phyloP scores from a whole-genome alignment of 1,284 basidiomycete species.

The Volvariella volvacea region DNA sequence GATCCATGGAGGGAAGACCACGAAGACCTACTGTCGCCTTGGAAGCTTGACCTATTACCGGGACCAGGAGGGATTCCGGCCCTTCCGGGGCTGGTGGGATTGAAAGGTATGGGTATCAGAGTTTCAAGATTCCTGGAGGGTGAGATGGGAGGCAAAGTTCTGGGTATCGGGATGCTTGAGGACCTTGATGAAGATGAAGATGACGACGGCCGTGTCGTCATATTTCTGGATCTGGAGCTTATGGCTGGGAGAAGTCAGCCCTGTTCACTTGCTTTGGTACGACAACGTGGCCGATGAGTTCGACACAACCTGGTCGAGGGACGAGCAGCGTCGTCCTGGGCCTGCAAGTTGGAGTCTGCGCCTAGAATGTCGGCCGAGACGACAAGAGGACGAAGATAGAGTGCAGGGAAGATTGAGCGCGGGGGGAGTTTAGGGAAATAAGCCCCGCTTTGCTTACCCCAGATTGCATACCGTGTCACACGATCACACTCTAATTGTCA shows the following conservation, averaged over 20 bases:
- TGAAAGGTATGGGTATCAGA: constrained; percentile 53
- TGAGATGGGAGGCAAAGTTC: constrained; percentile 34
- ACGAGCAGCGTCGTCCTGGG: too few relatives aligned
- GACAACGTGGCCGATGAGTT: too few relatives aligned
- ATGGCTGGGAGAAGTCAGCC: constrained; percentile 9
- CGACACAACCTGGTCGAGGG: too few relatives aligned
- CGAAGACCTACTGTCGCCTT: too few relatives aligned
- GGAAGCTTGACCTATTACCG: too few relatives aligned
- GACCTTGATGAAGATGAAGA: constrained; percentile 45
- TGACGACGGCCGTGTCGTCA: background rate
- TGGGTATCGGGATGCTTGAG: constrained; percentile 56
- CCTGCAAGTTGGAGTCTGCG: background rate
- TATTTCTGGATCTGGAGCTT: constrained; percentile 3
- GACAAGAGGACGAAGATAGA: background rate
- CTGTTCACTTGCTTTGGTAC: too few relatives aligned
- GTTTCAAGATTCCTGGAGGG: constrained; percentile 54
- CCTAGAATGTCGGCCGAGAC: constrained; percentile 4
- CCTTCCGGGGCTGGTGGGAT: constrained; percentile 19
- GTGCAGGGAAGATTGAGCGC: too few relatives aligned
- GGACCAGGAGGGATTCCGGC: too few relatives aligned
- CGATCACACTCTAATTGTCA: background rate
- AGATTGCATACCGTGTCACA: too few relatives aligned
- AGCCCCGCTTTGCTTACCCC: too few relatives aligned
- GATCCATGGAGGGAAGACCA: too few relatives aligned
- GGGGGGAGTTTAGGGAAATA: too few relatives aligned